A percentile compares a stretch with the other conserved stretches of the same genome.
Evolutionary conservation across 1,284 basidiomycete genomes (phyloP).

Genomic region (Thelephora terrestris): DNA sequence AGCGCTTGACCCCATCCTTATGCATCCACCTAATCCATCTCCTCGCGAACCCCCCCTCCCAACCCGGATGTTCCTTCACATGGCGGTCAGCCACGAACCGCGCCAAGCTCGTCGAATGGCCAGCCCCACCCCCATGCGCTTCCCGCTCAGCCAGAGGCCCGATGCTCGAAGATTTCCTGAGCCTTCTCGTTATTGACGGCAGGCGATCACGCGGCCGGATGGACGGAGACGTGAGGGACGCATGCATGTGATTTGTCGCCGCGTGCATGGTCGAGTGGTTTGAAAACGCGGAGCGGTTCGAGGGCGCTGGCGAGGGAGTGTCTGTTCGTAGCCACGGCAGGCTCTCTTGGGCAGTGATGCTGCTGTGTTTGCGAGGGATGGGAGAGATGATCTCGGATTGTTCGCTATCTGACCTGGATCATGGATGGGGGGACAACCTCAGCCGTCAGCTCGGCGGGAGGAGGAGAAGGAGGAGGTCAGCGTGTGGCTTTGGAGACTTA

Average conservation of each 20-base stretch:
- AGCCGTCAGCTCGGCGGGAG: neutral
- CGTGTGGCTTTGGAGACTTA: no score
- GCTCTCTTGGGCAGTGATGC: conserved; percentile 21
- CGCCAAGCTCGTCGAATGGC: neutral
- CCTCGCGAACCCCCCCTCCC: conserved; percentile 40
- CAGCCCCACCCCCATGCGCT: conserved; percentile 1
- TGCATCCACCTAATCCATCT: conserved; percentile 73
- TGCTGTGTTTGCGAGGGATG: conserved; percentile 21
- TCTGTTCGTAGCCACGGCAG: conserved; percentile 22
- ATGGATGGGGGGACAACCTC: no score
- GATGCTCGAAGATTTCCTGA: neutral
- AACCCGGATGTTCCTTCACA: conserved; percentile 14
- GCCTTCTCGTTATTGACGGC: no score
- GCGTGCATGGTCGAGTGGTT: conserved; percentile 21
- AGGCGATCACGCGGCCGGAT: neutral
- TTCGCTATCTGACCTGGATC: conserved; percentile 16
- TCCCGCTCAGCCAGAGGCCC: neutral
- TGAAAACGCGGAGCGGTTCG: conserved; percentile 25
- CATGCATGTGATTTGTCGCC: conserved; percentile 12
- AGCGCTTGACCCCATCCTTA: conserved; percentile 45
- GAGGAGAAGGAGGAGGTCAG: no score
- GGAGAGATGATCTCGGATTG: conserved; percentile 20
- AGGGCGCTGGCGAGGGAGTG: conserved; percentile 17
- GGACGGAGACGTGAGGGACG: conserved; percentile 7
- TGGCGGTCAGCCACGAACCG: neutral